A percentile compares a stretch with the other conserved stretches of the same genome.
phyloP scores from a whole-genome alignment of 805 yeast genomes.

The Teunomyces gatunensis region DNA sequence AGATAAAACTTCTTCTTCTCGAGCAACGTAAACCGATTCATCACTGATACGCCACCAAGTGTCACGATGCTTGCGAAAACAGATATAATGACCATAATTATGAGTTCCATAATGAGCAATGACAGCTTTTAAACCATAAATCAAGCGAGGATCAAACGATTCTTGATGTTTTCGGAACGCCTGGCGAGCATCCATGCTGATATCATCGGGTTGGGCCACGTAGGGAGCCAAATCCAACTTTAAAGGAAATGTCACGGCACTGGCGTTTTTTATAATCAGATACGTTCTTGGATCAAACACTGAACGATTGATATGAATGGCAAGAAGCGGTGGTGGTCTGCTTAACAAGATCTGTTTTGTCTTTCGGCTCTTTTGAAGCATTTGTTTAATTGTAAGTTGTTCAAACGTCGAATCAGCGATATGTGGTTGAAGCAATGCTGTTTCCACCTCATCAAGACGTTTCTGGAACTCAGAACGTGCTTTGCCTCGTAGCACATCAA shows the following conservation, averaged over 20 bases:
- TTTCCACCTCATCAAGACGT: conserved; percentile 30
- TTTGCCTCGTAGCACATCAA: conserved; percentile 30
- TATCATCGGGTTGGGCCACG: conserved; percentile 65
- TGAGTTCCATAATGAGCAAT: conserved; percentile 95
- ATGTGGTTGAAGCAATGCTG: conserved; percentile 60
- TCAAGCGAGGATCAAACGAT: conserved; percentile 38
- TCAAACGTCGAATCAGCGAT: conserved; percentile 80
- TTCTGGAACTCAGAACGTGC: conserved; percentile 26
- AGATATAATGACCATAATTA: conserved; percentile 95
- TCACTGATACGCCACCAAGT: conserved; percentile 97
- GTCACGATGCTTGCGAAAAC: conserved; percentile 76
- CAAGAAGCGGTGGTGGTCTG: conserved; percentile 77
- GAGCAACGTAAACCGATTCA: conserved; percentile 77
- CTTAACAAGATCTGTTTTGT: conserved; percentile 79
- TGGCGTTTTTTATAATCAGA: conserved; percentile 77
- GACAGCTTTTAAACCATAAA: conserved; percentile 77
- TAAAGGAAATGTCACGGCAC: conserved; percentile 75
- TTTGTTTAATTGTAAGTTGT: conserved; percentile 67
- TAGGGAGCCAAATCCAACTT: conserved; percentile 64
- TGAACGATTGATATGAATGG: conserved; percentile 88
- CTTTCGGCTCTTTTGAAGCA: conserved; percentile 72
- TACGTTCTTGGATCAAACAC: conserved; percentile 88
- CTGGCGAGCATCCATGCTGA: conserved; percentile 75
- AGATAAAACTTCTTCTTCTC: conserved; percentile 73
- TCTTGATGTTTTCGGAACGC: conserved; percentile 64